Conservation (phyloP, 257 asterid species). For the Asclepias syriaca region DNA sequence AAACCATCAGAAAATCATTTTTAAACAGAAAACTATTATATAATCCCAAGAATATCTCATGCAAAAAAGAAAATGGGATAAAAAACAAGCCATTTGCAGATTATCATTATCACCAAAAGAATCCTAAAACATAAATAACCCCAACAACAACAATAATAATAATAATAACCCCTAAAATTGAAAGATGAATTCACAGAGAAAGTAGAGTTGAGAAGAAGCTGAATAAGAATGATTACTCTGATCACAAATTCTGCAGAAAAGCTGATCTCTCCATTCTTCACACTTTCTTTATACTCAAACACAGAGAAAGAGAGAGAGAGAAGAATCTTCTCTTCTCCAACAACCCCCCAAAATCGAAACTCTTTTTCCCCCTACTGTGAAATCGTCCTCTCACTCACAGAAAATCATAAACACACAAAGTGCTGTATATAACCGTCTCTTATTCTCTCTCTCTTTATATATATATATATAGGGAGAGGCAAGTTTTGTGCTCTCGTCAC, state of each 20-base stretch:
- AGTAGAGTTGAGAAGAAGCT: neutral
- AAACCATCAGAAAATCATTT: neutral
- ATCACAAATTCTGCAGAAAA: neutral
- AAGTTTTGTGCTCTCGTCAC: slow-evolving; percentile 20
- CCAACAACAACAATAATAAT: too few relatives aligned
- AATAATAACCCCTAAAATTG: neutral
- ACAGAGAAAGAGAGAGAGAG: neutral
- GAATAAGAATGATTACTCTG: slow-evolving; percentile 4
- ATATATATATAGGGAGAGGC: neutral
- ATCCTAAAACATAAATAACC: neutral
- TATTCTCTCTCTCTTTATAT: neutral
- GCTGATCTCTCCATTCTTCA: neutral
- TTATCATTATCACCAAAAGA: neutral
- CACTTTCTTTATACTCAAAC: neutral
- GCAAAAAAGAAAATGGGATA: neutral
- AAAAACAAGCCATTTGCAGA: neutral
- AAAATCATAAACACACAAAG: neutral
- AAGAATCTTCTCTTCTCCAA: slow-evolving; percentile 16
- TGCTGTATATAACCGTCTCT: neutral
- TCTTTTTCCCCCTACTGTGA: slow-evolving; percentile 6
- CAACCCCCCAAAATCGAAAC: slow-evolving; percentile 23
- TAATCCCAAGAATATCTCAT: neutral
- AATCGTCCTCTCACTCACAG: slow-evolving; percentile 9
- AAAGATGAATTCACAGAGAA: neutral
- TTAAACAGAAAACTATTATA: neutral